Conservation (phyloP, 1,284 basidiomycete species). For the Cutaneotrichosporon cutaneum region DNA sequence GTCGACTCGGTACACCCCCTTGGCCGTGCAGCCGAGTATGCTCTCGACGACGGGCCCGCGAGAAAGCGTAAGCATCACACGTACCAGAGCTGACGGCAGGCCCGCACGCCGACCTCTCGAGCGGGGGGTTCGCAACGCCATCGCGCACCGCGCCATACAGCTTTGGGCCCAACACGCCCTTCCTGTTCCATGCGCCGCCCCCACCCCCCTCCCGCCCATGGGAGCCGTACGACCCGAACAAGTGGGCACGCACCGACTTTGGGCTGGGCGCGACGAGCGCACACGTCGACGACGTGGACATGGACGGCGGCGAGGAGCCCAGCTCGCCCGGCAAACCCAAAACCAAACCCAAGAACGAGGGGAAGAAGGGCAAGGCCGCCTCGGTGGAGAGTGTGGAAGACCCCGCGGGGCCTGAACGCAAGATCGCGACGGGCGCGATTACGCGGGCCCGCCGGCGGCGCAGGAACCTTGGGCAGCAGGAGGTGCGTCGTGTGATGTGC, state of each 20-base stretch:
- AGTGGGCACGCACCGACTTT: constrained; percentile 37
- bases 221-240: constrained; percentile 39
- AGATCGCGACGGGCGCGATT: constrained; percentile 64
- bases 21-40: constrained; percentile 34
- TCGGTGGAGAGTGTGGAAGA: constrained; percentile 16
- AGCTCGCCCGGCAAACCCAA: constrained; percentile 1
- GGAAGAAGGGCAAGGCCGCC: constrained; percentile 5
- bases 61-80: constrained; percentile 48
- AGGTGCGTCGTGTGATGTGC: constrained; percentile 12
- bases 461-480: constrained; percentile 54
- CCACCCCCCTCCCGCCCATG: constrained; percentile 23
- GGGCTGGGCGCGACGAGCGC: constrained; percentile 19
- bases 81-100: constrained; percentile 35
- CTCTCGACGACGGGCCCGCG: constrained; percentile 44
- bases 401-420: constrained; percentile 20
- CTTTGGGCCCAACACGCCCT: constrained; percentile 36
- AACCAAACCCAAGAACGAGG: constrained; percentile 7
- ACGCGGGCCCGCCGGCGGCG: constrained; percentile 67
- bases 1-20: constrained; percentile 34
- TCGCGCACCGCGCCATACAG: constrained; percentile 13
- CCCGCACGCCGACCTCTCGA: constrained; percentile 39
- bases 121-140: constrained; percentile 11
- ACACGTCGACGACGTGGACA: constrained; percentile 39
- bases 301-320: constrained; percentile 11
- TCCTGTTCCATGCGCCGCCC: constrained; percentile 35